Evolutionary conservation across 352 stramenopile genomes (phyloP), one percentile per base, ranked within the genome.

Genomic region (Paralagenidium karlingii): DNA sequence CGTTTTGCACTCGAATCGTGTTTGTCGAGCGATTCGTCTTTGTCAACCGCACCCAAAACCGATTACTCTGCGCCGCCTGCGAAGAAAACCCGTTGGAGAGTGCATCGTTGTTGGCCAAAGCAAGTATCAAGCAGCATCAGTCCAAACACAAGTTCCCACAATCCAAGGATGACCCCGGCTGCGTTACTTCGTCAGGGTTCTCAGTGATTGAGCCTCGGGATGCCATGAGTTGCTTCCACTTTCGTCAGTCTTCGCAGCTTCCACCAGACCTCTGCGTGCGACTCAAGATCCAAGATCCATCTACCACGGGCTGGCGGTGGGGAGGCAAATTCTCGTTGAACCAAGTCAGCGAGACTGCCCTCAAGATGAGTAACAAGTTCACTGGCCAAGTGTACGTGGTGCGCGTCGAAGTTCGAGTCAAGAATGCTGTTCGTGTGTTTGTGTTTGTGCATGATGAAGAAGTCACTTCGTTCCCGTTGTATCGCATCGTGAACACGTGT

Each of bases 281-380:
- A 1, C 34, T 87, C 7, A 86, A 81, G 46, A 47, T 87, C 2
- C 61, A 53, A 24, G 38, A 38, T 2, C 39, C 21, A 20, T 24
- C 31, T 5, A 55, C n/a, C 15, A 41, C 25, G 3, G 52, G 49
- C 3, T 90, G 68, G 55, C 53, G 74, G 24, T 92, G 76, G 71
- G 89, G 75, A 22, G 79, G 78, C 21, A 82, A 81, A 18, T 65
- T 94, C 13, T 87, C 75, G 1, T 50, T 92, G 0, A 70, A 89
- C 24, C 70, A 92, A 26, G 75, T 90, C 15, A 84, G 76, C 28
- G 80, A 91, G 45, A 85, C 70, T 15, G 70, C 78, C 13, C 59
- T 89, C 21, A 94, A 94, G 47, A 44, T 87, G n/a, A 87, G 73
- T 41, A 92, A 83, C 50, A 70, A 67, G 38, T 75, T 82, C 40